Base-by-base conservation (phyloP, 2,329 filamentous ascomycete genomes). In the Ophiocordyceps polyrhachis-furcata region DNA sequence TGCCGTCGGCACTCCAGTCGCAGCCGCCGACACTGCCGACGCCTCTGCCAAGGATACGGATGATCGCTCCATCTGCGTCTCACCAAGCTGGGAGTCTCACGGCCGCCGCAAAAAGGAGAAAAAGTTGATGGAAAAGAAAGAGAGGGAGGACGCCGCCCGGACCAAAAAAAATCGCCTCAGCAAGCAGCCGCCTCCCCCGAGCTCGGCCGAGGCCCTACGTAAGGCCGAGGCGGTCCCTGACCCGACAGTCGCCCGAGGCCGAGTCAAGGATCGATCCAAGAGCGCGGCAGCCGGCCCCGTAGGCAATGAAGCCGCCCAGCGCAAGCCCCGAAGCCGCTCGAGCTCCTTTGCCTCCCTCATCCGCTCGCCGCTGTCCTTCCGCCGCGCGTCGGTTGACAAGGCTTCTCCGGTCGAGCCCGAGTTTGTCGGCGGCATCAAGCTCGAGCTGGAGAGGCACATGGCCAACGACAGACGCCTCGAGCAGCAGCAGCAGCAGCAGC, bases 71-170 rank as follows among this genome's bases (percentile, higher is more conserved):
- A 73, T 77, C 45, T 79, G 75, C 48, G 71, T 76, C 45, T 79
- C 75, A 1, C 75, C 75, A 2, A 76, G 68, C 45, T 79, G 75
- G 75, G 73, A 76, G 49, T 68, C 71, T 20, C 73, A 73, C 50
- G 65, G 66, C 3, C 65, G 68, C 19, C 68, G 63, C 50, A 74
- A 70, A 51, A 70, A 67, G 53, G 70, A 73, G 49, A 73, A 69
- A 54, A 72, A 69, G 52, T 58, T 38, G 35, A 38, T 53, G 25
- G 54, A 58, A 32, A 56, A 53, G 20, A 54, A 56, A 32, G 52
- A 55, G 6, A 49, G 51, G 15, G 50, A 53, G 17, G 55, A 53
- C 45, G 40, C 54, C 49, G 49, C 50, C 47, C 52, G 49, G 41
- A 56, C 19, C 56, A 58, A 47, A 7, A 45, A 40, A 21, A 25